Evolutionary conservation across 495 filamentous ascomycete species (phyloP), one percentile per base, ranked within the genome.

Genomic region (Aspergillus biplanus): DNA sequence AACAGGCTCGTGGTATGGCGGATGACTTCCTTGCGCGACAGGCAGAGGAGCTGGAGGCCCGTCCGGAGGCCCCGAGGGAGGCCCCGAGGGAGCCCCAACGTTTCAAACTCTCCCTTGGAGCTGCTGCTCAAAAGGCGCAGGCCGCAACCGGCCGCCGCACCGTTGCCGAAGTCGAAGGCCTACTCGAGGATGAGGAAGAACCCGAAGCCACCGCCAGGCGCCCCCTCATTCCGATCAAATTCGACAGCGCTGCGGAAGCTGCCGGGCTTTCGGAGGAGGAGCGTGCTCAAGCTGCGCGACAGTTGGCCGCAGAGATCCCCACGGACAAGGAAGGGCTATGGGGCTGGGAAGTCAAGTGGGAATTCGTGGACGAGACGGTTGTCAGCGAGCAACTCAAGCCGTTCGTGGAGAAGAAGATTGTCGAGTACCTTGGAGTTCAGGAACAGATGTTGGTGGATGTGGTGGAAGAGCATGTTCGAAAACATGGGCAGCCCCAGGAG

Each of bases 371-470:
- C 73, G 89, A 94, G 49, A 86, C 83, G 13, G 84, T 96, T 21
- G 85, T 98, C 63, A 85, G 83, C 66, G 91, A 97, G 66, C 92
- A 97, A 75, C 85, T 99, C 69, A 88, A 89, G 72, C 92, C 93
- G 13, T 98, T 97, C 75, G 92, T 97, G 56, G 94, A 96, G 82
- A 97, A 97, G 85, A 98, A 97, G 83, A 91, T 98, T 59, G 87
- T 98, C 61, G 96, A 98, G 73, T 96, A 92, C 70, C 82, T 99
- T 46, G 95, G 95, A 58, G 91, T 99, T 58, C 93, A 97, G 76
- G 95, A 99, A 78, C 91, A 97, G 77, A 89, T 97, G 78, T 79
- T 98, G 56, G 92, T 99, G 34, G 92, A 97, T 70, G 88, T 96
- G 64, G 93, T 97, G 52, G 88, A 97, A 68, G 90, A 92, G 64